Evolutionary conservation across 2,329 filamentous ascomycete species (phyloP), one percentile per base, ranked within the genome.

Genomic region (Diaporthe ampelina): DNA sequence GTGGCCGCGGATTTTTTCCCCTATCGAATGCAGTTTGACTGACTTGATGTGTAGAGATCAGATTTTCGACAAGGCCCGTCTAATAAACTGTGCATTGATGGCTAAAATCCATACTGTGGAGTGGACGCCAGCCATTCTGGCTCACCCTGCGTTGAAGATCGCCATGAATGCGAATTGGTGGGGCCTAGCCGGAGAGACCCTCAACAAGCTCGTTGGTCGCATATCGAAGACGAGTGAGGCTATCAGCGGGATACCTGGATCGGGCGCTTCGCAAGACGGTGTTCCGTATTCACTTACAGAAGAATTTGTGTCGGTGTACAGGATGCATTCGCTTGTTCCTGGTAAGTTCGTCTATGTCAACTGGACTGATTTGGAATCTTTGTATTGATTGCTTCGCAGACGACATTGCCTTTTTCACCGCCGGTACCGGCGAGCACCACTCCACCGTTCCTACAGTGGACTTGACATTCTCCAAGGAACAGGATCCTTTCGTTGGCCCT

Each of bases 21-120:
- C 3, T 8, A 4, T 19, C 1, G 10, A 32, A 40, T 8, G 5
- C 15, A 4, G 15, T 15, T 29, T 4, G 8, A 9, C 63, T 68
- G 5, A 68, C 8, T 11, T 29, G 40, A 1, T 21, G 17, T 7
- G 1, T 19, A 68, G 63, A 5, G 63, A 68, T n/a, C 45, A 68
- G 5, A 68, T 68, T 1, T 68, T 68, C 7, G 63, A 68, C n/a
- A 68, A 68, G 48, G 63, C 63, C 4, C n/a, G 63, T 4, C 48
- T 68, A 0, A 8, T 68, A 3, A 68, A 68, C 48, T 68, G 63
- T n/a, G 63, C 17, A 26, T 72, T 87, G 11, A 86, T 87, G 85
- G 85, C 86, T 7, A 87, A 88, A 78, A 87, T 87, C 56, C 85
- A 87, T 75, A 87, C 86, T 0, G 82, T 86, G 4, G 85, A 87